A percentile compares a stretch with the other conserved stretches of the same genome.
phyloP scores from a whole-genome alignment of 495 filamentous ascomycete genomes.

The Ascodesmis nigricans region DNA sequence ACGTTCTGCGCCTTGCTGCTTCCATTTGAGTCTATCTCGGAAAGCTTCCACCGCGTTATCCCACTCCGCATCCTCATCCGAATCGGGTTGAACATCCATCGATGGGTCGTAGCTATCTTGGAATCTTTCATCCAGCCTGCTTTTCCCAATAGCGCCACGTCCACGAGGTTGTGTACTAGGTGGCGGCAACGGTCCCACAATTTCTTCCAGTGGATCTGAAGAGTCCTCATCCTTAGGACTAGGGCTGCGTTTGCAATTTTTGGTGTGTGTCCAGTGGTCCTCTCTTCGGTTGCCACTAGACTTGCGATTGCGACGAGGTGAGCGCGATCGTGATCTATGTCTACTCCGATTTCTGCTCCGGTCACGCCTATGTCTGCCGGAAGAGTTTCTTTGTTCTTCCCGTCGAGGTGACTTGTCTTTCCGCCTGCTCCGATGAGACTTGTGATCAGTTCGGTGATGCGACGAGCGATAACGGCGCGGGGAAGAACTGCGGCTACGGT shows the following conservation, averaged over 20 bases:
- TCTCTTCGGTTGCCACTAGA: background rate
- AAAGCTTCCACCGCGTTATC: constrained; percentile 59
- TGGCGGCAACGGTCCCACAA: constrained; percentile 52
- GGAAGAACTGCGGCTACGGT: no score
- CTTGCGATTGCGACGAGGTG: constrained; percentile 1
- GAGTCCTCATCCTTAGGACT: constrained; percentile 4
- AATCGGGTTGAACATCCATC: constrained; percentile 39
- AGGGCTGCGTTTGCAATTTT: background rate
- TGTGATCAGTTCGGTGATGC: no score
- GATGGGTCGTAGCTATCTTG: constrained; percentile 53
- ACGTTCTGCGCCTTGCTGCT: constrained; percentile 51
- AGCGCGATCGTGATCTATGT: constrained; percentile 22
- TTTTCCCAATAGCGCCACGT: constrained; percentile 39
- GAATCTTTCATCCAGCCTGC: constrained; percentile 65
- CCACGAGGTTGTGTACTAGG: constrained; percentile 39
- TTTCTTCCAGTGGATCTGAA: constrained; percentile 55
- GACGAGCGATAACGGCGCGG: no score
- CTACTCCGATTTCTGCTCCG: constrained; percentile 1
- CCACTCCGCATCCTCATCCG: constrained; percentile 48
- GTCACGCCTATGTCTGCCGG: background rate
- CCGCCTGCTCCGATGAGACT: no score
- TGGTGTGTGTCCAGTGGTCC: background rate
- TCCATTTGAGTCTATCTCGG: constrained; percentile 67
- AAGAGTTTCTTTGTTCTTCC: no score
- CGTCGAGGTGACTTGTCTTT: no score